Conservation (phyloP, 73 alveolate species). For the Stentor coeruleus region DNA sequence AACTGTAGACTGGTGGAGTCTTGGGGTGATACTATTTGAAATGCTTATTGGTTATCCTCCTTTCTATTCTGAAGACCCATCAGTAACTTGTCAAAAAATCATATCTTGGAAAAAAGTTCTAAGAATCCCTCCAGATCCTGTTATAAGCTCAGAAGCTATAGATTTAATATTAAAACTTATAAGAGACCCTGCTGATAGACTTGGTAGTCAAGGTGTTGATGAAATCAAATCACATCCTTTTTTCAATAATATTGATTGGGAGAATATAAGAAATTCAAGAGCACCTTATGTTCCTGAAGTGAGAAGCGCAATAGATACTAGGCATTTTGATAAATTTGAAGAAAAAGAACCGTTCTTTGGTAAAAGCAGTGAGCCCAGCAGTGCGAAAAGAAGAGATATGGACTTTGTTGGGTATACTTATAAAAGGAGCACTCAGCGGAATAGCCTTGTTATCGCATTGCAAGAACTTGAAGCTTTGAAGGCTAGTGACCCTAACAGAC, state of each 20-base stretch:
- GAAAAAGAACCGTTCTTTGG: slow-evolving; percentile 80
- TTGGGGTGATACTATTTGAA: slow-evolving; percentile 38
- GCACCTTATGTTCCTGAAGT: too few relatives aligned
- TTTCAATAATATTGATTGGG: slow-evolving; percentile 51
- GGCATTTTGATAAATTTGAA: slow-evolving; percentile 84
- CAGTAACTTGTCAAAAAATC: slow-evolving; percentile 24
- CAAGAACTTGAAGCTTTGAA: too few relatives aligned
- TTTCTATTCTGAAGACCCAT: slow-evolving; percentile 13
- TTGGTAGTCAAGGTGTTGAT: slow-evolving; percentile 29
- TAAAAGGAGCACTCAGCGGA: too few relatives aligned
- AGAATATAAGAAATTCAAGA: slow-evolving; percentile 33
- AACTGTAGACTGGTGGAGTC: slow-evolving; percentile 43
- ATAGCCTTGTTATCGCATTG: too few relatives aligned
- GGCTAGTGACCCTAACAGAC: too few relatives aligned
- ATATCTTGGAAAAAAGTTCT: slow-evolving; percentile 20
- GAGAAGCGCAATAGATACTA: slow-evolving; percentile 69
- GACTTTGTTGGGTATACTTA: slow-evolving; percentile 50
- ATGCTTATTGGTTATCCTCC: slow-evolving; percentile 38
- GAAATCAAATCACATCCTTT: slow-evolving; percentile 53
- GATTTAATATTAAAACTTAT: background rate
- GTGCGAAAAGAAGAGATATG: slow-evolving; percentile 34
- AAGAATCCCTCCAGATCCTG: slow-evolving; percentile 12
- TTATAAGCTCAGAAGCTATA: slow-evolving; percentile 5
- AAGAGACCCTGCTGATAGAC: background rate
- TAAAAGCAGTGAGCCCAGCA: slow-evolving; percentile 30